Conservation (phyloP, 108 stramenopile species). For the Skeletonema potamos region DNA sequence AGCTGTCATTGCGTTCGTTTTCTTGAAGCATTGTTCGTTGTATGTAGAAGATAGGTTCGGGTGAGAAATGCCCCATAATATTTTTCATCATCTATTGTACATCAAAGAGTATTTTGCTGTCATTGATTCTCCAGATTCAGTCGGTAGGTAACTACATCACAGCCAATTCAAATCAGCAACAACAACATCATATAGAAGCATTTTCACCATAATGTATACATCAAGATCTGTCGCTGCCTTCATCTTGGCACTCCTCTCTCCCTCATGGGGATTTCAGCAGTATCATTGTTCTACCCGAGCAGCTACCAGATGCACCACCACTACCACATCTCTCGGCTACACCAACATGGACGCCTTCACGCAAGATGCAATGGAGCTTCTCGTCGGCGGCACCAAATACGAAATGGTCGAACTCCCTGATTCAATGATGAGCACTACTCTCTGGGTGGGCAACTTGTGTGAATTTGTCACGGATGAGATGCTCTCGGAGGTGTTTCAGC, state of each 20-base stretch:
- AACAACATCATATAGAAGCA: neutral
- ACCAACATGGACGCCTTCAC: constrained; percentile 48
- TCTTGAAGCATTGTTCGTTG: too few relatives aligned
- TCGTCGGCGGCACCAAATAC: constrained; percentile 73
- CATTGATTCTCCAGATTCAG: neutral
- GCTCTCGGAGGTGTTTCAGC: constrained; percentile 65
- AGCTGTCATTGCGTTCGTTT: too few relatives aligned
- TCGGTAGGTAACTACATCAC: neutral
- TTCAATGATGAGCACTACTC: constrained; percentile 73
- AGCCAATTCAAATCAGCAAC: too few relatives aligned
- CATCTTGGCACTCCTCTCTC: constrained; percentile 6
- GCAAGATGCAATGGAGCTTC: constrained; percentile 60
- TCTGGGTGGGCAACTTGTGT: constrained; percentile 79
- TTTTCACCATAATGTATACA: neutral
- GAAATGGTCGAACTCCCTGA: constrained; percentile 83
- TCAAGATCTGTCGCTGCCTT: constrained; percentile 4
- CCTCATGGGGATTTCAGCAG: constrained; percentile 21
- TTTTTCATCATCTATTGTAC: too few relatives aligned
- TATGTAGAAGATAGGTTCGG: too few relatives aligned
- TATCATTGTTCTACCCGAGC: neutral
- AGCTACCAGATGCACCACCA: neutral
- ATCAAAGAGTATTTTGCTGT: neutral
- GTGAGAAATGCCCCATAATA: too few relatives aligned
- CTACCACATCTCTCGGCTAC: constrained; percentile 14
- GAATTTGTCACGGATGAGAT: constrained; percentile 81